These are phyloP conservation scores for Pichia manshurica DNA, from an alignment of 805 yeast species.

Conservation along the genomic window DNA sequence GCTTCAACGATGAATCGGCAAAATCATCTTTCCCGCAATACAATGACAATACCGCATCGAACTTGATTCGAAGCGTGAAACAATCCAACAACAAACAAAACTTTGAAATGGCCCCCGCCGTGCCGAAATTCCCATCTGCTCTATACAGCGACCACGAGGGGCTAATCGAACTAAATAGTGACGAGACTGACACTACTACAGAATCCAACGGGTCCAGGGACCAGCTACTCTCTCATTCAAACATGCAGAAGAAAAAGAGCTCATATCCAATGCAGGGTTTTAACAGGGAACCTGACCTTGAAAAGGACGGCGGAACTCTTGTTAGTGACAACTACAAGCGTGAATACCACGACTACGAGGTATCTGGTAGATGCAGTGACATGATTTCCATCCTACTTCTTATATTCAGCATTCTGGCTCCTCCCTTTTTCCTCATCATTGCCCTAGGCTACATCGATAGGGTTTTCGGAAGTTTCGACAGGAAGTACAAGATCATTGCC, in stretches of 20 bases:
- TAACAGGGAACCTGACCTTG: background rate
- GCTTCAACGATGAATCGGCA: no score
- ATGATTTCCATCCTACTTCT: conserved; percentile 15
- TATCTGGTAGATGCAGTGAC: background rate
- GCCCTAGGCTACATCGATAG: conserved; percentile 25
- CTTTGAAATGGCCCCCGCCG: no score
- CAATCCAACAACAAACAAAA: no score
- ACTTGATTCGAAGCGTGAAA: no score
- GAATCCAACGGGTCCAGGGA: conserved; percentile 4
- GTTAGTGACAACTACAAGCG: background rate
- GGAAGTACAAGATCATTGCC: conserved; percentile 20
- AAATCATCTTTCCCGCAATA: no score
- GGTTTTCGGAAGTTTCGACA: conserved; percentile 22
- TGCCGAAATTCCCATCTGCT: no score
- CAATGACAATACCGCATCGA: no score
- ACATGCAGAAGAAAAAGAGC: no score
- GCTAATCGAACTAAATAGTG: background rate
- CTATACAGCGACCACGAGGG: no score
- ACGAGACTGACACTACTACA: background rate
- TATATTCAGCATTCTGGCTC: conserved; percentile 21
- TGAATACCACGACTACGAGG: background rate
- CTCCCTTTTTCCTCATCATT: conserved; percentile 28
- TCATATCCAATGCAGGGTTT: no score
- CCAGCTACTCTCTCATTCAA: no score
- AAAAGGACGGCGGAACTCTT: background rate